Percentiles rank a stretch among this genome's conserved stretches.
phyloP scores from a whole-genome alignment of 805 yeast genomes.

The Saccharomycopsis olivae region DNA sequence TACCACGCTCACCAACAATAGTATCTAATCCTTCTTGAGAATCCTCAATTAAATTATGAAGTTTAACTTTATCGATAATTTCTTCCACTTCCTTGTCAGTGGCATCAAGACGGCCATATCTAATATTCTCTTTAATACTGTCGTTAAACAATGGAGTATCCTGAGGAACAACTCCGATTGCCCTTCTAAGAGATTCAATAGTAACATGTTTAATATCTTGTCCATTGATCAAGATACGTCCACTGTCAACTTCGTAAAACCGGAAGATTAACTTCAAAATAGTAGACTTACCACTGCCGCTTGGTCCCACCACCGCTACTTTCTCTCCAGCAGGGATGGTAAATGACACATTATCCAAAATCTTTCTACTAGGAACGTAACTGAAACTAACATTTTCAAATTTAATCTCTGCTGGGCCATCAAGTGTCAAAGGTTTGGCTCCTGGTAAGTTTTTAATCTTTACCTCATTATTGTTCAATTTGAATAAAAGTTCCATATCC shows the following conservation, averaged over 20 bases:
- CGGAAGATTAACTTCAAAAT: slow-evolving; percentile 50
- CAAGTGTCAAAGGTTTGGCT: slow-evolving; percentile 51
- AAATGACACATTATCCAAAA: slow-evolving; percentile 37
- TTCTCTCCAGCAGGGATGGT: slow-evolving; percentile 33
- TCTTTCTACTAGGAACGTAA: slow-evolving; percentile 58
- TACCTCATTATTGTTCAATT: slow-evolving; percentile 66
- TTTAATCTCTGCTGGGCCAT: slow-evolving; percentile 36
- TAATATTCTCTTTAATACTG: slow-evolving; percentile 55
- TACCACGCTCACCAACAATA: slow-evolving; percentile 92
- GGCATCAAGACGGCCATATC: slow-evolving; percentile 74
- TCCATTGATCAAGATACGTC: slow-evolving; percentile 51
- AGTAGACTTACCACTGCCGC: slow-evolving; percentile 94
- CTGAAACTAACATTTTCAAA: slow-evolving; percentile 49
- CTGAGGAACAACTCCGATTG: slow-evolving; percentile 69
- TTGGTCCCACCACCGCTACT: slow-evolving; percentile 69
- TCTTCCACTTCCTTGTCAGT: slow-evolving; percentile 56
- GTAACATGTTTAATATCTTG: slow-evolving; percentile 33
- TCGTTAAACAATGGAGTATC: slow-evolving; percentile 54
- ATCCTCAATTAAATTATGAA: slow-evolving; percentile 49
- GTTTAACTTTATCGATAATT: slow-evolving; percentile 61
- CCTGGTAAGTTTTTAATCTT: slow-evolving; percentile 49
- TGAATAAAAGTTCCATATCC: slow-evolving; percentile 93
- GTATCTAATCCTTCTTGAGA: slow-evolving; percentile 82
- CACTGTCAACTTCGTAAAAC: slow-evolving; percentile 43
- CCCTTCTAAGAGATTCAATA: slow-evolving; percentile 42